Base-by-base conservation (phyloP, 345 rosid species). In the Iberis pinnata region DNA sequence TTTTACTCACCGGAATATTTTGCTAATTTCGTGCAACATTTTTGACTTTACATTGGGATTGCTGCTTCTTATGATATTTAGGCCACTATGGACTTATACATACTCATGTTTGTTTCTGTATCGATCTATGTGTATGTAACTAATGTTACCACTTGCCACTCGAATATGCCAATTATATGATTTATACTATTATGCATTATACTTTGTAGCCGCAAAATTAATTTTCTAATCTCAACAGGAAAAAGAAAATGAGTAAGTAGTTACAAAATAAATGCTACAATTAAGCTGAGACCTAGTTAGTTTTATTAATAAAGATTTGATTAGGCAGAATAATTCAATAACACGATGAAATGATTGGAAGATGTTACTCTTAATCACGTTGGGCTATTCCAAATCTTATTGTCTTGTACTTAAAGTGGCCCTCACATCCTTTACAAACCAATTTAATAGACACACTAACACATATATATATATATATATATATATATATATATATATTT, bases 361-460 rank as follows among this genome's bases (percentile, higher is more conserved):
- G 71, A 60, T 22, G 61, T 60, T 67, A 65, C 71, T 60, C 71
- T 60, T 53, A 60, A 53, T 67, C 71, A 67, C 71, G 71, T 67
- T 67, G 50, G 14, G 40, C 58, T 60, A 60, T 40, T 60, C 57
- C 51, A 33, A 67, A 53, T 51, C 52, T 52, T 53, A 60, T 67
- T 67, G 61, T 60, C 66, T 45, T 60, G 49, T 44, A 60, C 66
- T 53, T 60, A 33, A 53, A 60, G 71, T 67, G 66, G 61, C 71
- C 66, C 61, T 60, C 71, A 67, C 71, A 67, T 67, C 66, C 66
- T 60, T 60, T 24, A 33, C 40, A 53, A 3, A 67, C 38, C 13
- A 53, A 31, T 60, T 53, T 45, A 46, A 45, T 53, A 53, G 50
- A 60, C 39, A 59, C 61, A 58, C 60, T 51, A 12, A 66, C 65